Base-by-base conservation (phyloP, 2,329 filamentous ascomycete genomes). In the Microdochium paspali region DNA sequence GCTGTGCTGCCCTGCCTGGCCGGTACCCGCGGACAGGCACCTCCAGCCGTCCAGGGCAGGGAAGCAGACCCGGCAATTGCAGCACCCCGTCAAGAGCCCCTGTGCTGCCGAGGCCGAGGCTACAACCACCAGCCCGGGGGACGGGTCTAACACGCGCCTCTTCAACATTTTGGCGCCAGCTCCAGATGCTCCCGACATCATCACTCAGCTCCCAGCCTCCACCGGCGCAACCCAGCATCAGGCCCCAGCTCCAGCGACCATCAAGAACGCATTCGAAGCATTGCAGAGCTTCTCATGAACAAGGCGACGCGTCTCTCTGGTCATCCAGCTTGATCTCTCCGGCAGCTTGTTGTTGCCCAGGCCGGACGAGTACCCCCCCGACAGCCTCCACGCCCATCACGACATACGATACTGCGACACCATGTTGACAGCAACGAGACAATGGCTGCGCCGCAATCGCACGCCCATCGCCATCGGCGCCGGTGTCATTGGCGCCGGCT, bases 391-490 rank as follows among this genome's bases (percentile, higher is more conserved):
- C 31, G 18, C 10, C 31, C 7, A 18, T 5, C 31, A 18, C 31
- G 31, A 12, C 31, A 35, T 35, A 12, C 35, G 23, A 20, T 21
- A 15, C 26, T 7, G 26, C 10, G 18, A 6, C 35, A 20, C 52
- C 64, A 84, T 84, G 80, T 71, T 84, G 59, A 71, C 74, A 53
- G 83, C 88, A 57, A 87, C 87, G 59, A 85, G 87, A 72, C 85
- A 83, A 73, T 98, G 93, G 90, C 76, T 97, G 64, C 83, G 83
- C 69, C 88, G 89, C 69, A 95, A 98, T 72, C 82, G 89, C 66
- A 93, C 86, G 61, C 87, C 85, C 60, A 79, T 98, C 63, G 87
- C 90, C 63, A 79, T 98, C 62, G 90, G 90, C 54, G 82, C 87
- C 50, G 90, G 90, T 54, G 79, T 97, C 55, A 71, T 96, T 54